These are phyloP conservation scores for Balakata baccata DNA, from an alignment of 345 rosid genomes.

Conservation along the genomic window DNA sequence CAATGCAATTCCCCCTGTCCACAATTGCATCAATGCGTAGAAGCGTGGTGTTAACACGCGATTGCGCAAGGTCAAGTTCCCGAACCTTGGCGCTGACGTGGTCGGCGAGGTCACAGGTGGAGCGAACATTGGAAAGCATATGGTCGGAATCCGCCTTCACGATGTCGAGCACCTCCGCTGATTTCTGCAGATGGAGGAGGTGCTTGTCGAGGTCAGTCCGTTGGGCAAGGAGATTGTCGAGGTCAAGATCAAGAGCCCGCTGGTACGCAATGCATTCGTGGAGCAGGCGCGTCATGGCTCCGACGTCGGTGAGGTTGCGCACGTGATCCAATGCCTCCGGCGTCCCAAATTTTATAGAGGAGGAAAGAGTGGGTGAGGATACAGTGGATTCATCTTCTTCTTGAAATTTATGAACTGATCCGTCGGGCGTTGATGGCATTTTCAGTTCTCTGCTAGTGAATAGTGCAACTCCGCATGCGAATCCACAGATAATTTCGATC, in stretches of 20 bases:
- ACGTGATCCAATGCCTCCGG: constrained; percentile 60
- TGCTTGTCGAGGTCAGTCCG: constrained; percentile 76
- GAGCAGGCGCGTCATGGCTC: constrained; percentile 95
- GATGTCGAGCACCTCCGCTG: constrained; percentile 75
- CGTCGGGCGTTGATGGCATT: constrained; percentile 25
- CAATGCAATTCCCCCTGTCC: constrained; percentile 78
- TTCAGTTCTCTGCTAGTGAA: neutral
- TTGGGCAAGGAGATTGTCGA: constrained; percentile 72
- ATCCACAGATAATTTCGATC: neutral
- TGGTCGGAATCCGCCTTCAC: constrained; percentile 73
- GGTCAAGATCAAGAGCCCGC: constrained; percentile 75
- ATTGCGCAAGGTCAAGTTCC: constrained; percentile 92
- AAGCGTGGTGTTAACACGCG: constrained; percentile 76
- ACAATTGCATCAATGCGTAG: constrained; percentile 85
- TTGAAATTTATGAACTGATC: constrained; percentile 9
- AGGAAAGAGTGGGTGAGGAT: constrained; percentile 14
- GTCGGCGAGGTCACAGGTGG: constrained; percentile 89
- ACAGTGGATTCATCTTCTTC: constrained; percentile 23
- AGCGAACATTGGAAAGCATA: constrained; percentile 75
- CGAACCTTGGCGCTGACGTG: constrained; percentile 91
- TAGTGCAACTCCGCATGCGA: no score
- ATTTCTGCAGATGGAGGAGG: constrained; percentile 63
- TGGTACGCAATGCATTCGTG: constrained; percentile 98
- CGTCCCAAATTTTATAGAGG: constrained; percentile 65
- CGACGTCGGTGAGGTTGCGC: constrained; percentile 84